Evolutionary conservation across 495 filamentous ascomycete species (phyloP).

Genomic region (Penicillium turbatum): DNA sequence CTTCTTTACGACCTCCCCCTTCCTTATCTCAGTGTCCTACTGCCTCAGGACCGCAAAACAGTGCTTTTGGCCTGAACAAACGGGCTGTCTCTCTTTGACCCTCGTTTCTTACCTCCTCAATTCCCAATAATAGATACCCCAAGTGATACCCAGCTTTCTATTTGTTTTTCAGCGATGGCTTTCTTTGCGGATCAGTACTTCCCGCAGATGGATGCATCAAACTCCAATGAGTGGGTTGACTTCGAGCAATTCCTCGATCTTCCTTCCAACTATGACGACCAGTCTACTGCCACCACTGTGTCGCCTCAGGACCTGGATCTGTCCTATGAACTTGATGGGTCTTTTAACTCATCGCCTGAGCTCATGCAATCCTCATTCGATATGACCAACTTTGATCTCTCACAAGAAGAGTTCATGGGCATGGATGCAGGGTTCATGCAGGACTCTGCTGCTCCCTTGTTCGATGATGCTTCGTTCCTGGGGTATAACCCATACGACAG

Average conservation of each 20-base stretch:
- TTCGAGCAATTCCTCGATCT: slow-evolving; percentile 41
- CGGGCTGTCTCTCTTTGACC: slow-evolving; percentile 3
- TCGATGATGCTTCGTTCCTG: slow-evolving; percentile 27
- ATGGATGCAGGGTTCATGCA: slow-evolving; percentile 22
- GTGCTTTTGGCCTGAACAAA: background rate
- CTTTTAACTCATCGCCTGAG: slow-evolving; percentile 19
- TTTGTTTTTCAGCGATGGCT: slow-evolving; percentile 18
- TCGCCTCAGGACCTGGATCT: slow-evolving; percentile 33
- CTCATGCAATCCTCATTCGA: slow-evolving; percentile 27
- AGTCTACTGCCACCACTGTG: slow-evolving; percentile 33
- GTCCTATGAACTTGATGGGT: slow-evolving; percentile 25
- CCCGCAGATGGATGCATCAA: slow-evolving; percentile 13
- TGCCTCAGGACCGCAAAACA: background rate
- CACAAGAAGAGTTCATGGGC: slow-evolving; percentile 21
- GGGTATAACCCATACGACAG: slow-evolving; percentile 21
- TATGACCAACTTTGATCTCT: slow-evolving; percentile 23
- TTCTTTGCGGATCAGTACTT: slow-evolving; percentile 23
- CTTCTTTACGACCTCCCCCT: background rate
- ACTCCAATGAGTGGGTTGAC: slow-evolving; percentile 33
- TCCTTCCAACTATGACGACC: slow-evolving; percentile 29
- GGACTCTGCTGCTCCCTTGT: slow-evolving; percentile 19
- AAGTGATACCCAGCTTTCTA: slow-evolving; percentile 8
- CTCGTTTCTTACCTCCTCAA: background rate
- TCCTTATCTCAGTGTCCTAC: background rate
- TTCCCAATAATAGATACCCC: slow-evolving; percentile 5